Evolutionary conservation across 208 protist genomes (phyloP), one percentile per base, ranked within the genome.

Genomic region (Leishmania arabica): DNA sequence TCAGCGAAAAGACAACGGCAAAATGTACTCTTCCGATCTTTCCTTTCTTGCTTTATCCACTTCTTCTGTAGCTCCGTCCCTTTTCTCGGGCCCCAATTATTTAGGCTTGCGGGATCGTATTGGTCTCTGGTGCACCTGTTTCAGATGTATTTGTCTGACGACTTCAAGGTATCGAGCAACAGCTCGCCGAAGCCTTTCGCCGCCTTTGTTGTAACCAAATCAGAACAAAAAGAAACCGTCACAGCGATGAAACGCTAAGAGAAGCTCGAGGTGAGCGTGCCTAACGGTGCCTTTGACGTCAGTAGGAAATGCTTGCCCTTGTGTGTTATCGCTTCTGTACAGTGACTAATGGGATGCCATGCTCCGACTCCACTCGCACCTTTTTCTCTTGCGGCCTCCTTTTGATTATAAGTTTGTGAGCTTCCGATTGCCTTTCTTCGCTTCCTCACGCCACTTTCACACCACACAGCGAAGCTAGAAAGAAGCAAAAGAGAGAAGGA

Each of bases 31-130:
- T 31, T n/a, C 40, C 21, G 27, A 45, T 78, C 54, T 68, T 45
- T 74, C 47, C 70, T 64, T 78, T 54, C 74, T 78, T 83, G 56
- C 58, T 54, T 45, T 13, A 42, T 71, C n/a, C 37, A 13, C 31
- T 45, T 15, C 49, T 79, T 79, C 76, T 34, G 69, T 31, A 54
- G 37, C 45, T 51, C 27, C 45, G 8, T 51, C 58, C 58, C 34
- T 69, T 69, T 78, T 68, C 17, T 68, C 42, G 13, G 15, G 2
- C 34, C 54, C 31, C 21, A 27, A 19, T 65, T 73, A 42, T 56
- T 53, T 65, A 69, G 53, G 31, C 17, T 72, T 19, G 8, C 11
- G 69, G 11, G 13, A 53, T 73, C 21, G 21, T 31, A 54, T 73
- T 53, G 42, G 45, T 34, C 24, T 73, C 45, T 73, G 4, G 45